Percentiles rank a stretch among this genome's conserved stretches.
Conservation (phyloP, 225 moss, liverwort and hornwort genomes). For the Rhytidiadelphus loreus region DNA sequence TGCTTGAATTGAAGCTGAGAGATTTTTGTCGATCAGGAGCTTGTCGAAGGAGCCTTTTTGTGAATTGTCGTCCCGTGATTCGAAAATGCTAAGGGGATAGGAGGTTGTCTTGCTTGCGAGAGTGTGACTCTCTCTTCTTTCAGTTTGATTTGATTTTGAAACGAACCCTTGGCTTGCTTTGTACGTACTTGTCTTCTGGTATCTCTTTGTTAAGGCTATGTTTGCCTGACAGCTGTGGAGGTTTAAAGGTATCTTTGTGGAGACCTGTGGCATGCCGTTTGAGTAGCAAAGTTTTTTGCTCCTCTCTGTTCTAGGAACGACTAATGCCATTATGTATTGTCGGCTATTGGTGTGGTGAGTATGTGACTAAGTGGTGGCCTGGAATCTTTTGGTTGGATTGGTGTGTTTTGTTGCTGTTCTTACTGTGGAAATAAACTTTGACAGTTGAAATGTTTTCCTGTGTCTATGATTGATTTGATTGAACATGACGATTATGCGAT, state of each 20-base stretch:
- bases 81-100: not conserved
- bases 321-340: not conserved
- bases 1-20: not conserved
- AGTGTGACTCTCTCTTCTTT: not conserved
- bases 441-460: not conserved
- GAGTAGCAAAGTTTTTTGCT: not conserved
- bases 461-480: not conserved
- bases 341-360: not conserved
- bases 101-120: not conserved
- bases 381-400: not conserved
- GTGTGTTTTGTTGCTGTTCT: not conserved
- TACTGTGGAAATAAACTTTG: not conserved
- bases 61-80: not conserved
- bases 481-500: not conserved
- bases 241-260: not conserved
- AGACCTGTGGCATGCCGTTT: not conserved
- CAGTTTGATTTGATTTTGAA: not conserved
- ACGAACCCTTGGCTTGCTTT: not conserved
- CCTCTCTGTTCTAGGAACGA: not conserved
- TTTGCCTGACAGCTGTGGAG: not conserved
- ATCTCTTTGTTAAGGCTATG: not conserved
- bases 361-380: not conserved
- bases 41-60: not conserved
- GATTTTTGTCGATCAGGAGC: not conserved
- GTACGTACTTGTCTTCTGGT: not conserved